These are phyloP conservation scores for Neonectria neomacrospora DNA, from an alignment of 2,329 filamentous ascomycete genomes.

Conservation along the genomic window DNA sequence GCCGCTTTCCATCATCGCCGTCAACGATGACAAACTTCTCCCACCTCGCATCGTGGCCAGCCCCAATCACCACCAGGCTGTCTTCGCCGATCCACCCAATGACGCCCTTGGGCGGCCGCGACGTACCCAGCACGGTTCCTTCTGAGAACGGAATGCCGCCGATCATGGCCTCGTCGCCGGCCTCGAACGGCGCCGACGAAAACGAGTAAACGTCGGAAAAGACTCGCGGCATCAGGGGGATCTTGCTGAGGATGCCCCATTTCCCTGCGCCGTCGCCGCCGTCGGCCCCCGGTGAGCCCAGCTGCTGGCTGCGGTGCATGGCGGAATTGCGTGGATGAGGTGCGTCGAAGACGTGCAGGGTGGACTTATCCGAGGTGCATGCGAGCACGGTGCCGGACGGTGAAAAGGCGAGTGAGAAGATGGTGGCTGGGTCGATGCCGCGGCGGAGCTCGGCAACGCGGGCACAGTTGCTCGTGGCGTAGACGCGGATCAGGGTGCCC, in stretches of 20 bases:
- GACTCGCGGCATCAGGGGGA: conserved; percentile 85
- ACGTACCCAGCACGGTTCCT: conserved; percentile 60
- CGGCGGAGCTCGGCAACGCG: conserved; percentile 86
- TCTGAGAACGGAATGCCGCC: conserved; percentile 57
- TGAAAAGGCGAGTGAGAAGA: conserved; percentile 90
- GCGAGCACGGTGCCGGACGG: conserved; percentile 83
- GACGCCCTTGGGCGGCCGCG: conserved; percentile 79
- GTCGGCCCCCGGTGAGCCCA: conserved; percentile 45
- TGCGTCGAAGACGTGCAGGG: conserved; percentile 92
- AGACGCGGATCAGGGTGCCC: conserved; percentile 90
- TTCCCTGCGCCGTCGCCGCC: conserved; percentile 72
- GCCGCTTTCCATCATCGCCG: conserved; percentile 73
- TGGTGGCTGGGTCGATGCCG: conserved; percentile 86
- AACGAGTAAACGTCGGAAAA: conserved; percentile 94
- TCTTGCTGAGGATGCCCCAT: conserved; percentile 86
- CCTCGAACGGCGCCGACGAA: conserved; percentile 81
- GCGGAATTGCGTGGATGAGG: conserved; percentile 63
- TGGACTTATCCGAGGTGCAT: conserved; percentile 96
- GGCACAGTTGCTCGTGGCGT: conserved; percentile 81
- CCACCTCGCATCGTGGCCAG: conserved; percentile 84
- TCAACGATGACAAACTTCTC: conserved; percentile 84
- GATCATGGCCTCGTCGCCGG: conserved; percentile 75
- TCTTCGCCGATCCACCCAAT: conserved; percentile 85
- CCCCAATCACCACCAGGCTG: conserved; percentile 79
- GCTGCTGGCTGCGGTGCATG: conserved; percentile 47